Base-by-base conservation (phyloP, 768 basidiomycete species). In the Mycena epipterygia region DNA sequence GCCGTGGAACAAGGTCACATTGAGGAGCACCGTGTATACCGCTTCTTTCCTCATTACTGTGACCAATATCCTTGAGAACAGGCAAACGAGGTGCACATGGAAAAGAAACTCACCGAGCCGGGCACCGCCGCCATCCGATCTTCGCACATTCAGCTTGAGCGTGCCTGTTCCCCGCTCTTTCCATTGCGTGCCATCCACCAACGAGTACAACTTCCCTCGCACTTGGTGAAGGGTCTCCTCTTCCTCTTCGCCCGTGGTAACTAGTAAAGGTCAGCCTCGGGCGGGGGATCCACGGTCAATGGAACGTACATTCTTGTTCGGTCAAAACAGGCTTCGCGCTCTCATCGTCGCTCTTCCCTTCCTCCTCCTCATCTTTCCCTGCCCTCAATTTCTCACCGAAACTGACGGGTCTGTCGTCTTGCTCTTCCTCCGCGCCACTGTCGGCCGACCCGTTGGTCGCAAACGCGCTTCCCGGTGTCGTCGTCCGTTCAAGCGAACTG, bases 31-130 rank as follows among this genome's bases (percentile, higher is more conserved):
- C 2, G 92, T 85, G 77, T 90, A 91, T 23, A 95, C 93, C 0
- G 93, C 94, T 74, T 95, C 94, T 78, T 94, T 95, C 70, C 94
- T 88, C 93, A 95, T 94, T 23, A 95, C 94, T 95, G 52, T 39
- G 73, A 5, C 67, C 46, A 42, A 55, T 27, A 23, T 60, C 56
- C 29, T 59, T 16, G 19, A 59, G 56, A 56, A 33, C 41, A 32
- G 35, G 51, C 56, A 21, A 64, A 49, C 12, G 21, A 33, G 68
- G n/a, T 53, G 23, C n/a, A 48, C 13, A 48, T 27, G 27, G 23
- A n/a, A 41, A 32, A 67, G 61, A 56, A 49, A 80, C 85, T 46
- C 77, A 93, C 93, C 85, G 56, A 95, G 81, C 49, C 93, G 90
- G 64, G 93, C 92, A 19, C 90, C 90, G 27, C 83, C 84, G 58